Evolutionary conservation across 2,329 filamentous ascomycete species (phyloP).

Genomic region (Emmonsiellopsis sp.): DNA sequence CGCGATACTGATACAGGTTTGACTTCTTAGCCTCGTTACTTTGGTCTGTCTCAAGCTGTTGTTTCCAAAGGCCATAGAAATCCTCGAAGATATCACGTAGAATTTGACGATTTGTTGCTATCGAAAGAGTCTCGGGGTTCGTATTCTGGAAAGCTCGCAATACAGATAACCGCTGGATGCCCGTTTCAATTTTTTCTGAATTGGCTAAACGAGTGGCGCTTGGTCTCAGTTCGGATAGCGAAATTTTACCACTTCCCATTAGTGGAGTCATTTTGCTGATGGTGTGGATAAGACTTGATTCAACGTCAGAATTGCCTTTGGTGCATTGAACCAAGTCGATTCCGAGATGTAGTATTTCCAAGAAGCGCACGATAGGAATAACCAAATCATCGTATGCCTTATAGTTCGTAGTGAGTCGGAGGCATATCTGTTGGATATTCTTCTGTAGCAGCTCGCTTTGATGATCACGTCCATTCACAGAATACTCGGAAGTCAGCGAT

Average conservation of each 20-base stretch:
- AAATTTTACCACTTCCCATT: constrained; percentile 19
- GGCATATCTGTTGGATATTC: constrained; percentile 59
- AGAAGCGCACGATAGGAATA: constrained; percentile 64
- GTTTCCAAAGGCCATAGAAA: constrained; percentile 73
- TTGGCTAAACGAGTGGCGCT: background rate
- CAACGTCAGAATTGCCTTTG: constrained; percentile 10
- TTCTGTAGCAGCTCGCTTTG: constrained; percentile 34
- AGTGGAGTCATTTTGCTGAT: constrained; percentile 31
- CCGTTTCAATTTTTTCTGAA: constrained; percentile 18
- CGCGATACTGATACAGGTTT: constrained; percentile 75
- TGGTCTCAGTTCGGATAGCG: background rate
- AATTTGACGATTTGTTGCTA: constrained; percentile 37
- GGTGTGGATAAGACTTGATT: constrained; percentile 15
- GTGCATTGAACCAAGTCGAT: constrained; percentile 49
- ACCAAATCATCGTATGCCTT: constrained; percentile 79
- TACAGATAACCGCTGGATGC: constrained; percentile 29
- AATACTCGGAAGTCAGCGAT: constrained; percentile 8
- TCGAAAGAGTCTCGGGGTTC: constrained; percentile 29
- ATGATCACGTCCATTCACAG: background rate
- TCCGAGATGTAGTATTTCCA: constrained; percentile 70
- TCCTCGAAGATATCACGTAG: constrained; percentile 59
- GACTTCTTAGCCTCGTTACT: constrained; percentile 62
- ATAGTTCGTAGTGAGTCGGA: constrained; percentile 60
- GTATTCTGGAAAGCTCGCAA: constrained; percentile 25
- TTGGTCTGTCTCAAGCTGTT: constrained; percentile 65